A percentile compares a stretch with the other conserved stretches of the same genome.
Conservation (phyloP, 2,329 filamentous ascomycete genomes). For the Verticillium nonalfalfae region DNA sequence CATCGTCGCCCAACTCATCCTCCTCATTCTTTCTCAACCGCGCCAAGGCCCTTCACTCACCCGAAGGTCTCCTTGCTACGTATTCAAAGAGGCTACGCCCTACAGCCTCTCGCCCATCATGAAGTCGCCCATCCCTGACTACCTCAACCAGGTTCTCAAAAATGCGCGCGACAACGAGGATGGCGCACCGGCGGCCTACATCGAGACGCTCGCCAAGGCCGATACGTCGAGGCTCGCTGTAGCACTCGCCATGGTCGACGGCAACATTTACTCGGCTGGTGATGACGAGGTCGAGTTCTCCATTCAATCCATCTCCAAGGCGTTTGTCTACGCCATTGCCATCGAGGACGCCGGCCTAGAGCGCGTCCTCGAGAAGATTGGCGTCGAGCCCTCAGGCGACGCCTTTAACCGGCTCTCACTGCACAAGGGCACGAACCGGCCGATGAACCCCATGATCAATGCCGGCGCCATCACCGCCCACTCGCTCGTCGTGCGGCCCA, state of each 20-base stretch:
- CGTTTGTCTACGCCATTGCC: conserved; percentile 31
- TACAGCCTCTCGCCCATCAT: conserved; percentile 10
- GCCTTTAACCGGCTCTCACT: conserved; percentile 27
- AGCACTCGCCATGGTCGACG: conserved; percentile 31
- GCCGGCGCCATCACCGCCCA: conserved; percentile 26
- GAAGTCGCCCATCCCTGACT: conserved; percentile 28
- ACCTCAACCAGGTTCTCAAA: conserved; percentile 23
- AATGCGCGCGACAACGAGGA: conserved; percentile 20
- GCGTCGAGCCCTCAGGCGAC: conserved; percentile 31
- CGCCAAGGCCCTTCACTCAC: neutral
- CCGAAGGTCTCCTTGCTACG: neutral
- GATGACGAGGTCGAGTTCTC: conserved; percentile 31
- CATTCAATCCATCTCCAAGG: conserved; percentile 33
- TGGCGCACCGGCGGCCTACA: conserved; percentile 27
- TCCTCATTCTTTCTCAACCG: neutral
- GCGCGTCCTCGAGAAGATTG: conserved; percentile 28
- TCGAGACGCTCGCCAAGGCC: conserved; percentile 28
- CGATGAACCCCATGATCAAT: conserved; percentile 29
- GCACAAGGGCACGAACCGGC: conserved; percentile 20
- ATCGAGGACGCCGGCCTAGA: conserved; percentile 28
- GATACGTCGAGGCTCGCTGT: conserved; percentile 31
- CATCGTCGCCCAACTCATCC: neutral
- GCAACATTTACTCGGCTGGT: conserved; percentile 29
- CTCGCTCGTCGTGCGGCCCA: conserved; percentile 19
- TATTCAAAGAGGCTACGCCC: too few relatives aligned